A percentile compares a stretch with the other conserved stretches of the same genome.
Conservation (phyloP, 139 green algal species). For the Micractinium sp. region DNA sequence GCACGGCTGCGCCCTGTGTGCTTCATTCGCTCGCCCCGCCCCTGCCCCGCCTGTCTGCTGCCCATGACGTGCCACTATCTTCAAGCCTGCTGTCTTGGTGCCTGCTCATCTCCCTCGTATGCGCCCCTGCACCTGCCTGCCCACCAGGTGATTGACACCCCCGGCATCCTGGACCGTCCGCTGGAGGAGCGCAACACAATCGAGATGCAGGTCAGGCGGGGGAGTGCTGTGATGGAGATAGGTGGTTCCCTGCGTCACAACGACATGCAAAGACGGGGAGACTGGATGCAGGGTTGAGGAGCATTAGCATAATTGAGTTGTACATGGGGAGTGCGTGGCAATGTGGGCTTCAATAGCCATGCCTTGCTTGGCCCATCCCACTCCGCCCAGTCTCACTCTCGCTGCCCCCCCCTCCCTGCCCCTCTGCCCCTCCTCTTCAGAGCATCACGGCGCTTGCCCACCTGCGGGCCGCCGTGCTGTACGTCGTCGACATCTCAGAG, state of each 20-base stretch:
- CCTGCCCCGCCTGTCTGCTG: too few relatives aligned
- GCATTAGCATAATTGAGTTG: too few relatives aligned
- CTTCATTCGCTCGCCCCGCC: too few relatives aligned
- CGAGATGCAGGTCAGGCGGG: conserved; percentile 86
- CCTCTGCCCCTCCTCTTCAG: conserved; percentile 46
- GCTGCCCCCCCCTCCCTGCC: neutral
- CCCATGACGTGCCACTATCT: too few relatives aligned
- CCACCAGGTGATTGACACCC: conserved; percentile 95
- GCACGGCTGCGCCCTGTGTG: too few relatives aligned
- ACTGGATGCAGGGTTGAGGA: too few relatives aligned
- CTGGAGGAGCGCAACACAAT: conserved; percentile 99
- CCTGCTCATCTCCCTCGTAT: neutral
- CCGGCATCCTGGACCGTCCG: conserved; percentile 97
- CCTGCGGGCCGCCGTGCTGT: conserved; percentile 94
- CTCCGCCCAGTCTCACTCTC: too few relatives aligned
- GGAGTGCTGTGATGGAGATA: neutral
- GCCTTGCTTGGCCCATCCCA: too few relatives aligned
- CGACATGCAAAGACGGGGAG: too few relatives aligned
- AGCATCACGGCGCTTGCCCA: conserved; percentile 98
- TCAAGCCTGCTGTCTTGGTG: neutral
- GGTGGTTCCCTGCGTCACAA: neutral
- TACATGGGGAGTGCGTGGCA: too few relatives aligned
- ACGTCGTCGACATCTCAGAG: conserved; percentile 96
- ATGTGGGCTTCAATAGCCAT: too few relatives aligned
- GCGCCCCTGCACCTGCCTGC: neutral